A percentile compares a stretch with the other conserved stretches of the same genome.
These are phyloP conservation scores for Rhamnella rubrinervis DNA, from an alignment of 331 rosid species.

Conservation along the genomic window DNA sequence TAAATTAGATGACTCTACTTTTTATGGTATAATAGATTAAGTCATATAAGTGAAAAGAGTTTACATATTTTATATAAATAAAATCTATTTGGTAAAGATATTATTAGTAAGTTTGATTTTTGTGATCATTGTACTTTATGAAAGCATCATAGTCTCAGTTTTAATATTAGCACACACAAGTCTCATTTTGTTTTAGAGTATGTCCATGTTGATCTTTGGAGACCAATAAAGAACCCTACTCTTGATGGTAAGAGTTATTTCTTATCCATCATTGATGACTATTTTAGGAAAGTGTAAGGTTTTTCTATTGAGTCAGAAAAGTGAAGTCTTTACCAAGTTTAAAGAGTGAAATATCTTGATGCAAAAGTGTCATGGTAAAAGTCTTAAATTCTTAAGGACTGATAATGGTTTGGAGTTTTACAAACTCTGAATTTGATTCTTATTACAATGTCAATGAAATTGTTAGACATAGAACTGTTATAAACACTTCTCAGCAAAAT, in stretches of 20 bases:
- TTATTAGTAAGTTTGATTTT: too few species aligned
- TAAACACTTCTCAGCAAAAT: neutral
- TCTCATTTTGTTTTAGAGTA: neutral
- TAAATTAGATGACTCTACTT: neutral
- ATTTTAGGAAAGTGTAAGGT: neutral
- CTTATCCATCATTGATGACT: neutral
- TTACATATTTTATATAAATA: too few species aligned
- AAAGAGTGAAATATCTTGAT: neutral
- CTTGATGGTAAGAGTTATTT: neutral
- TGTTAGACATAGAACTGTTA: neutral
- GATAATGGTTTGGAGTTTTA: neutral
- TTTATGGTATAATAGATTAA: neutral
- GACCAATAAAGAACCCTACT: neutral
- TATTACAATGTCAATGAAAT: neutral
- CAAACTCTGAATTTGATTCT: neutral
- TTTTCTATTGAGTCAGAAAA: too few species aligned
- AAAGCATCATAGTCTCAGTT: neutral
- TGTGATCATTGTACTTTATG: neutral
- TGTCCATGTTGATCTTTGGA: neutral
- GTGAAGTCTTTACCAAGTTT: neutral
- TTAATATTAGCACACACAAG: neutral
- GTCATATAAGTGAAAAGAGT: neutral
- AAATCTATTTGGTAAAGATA: neutral
- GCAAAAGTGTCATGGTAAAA: neutral
- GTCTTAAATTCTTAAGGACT: neutral